These are phyloP conservation scores for Escallonia herrerae DNA, from an alignment of 129 eudicot genomes.

Conservation along the genomic window DNA sequence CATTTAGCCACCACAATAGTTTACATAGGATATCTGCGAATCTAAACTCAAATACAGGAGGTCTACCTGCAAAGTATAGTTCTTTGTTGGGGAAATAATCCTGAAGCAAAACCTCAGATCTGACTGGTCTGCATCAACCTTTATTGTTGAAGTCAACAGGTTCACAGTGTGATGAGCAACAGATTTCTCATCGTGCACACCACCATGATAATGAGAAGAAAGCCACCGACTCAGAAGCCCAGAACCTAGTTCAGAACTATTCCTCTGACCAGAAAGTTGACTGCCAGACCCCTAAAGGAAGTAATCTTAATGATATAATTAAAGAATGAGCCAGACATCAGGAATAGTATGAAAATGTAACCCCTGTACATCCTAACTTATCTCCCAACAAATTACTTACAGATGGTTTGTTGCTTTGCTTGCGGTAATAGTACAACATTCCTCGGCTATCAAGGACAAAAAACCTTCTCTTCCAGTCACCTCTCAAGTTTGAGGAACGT, in stretches of 20 bases:
- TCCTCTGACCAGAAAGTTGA: slow-evolving; percentile 85
- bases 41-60: slow-evolving; percentile 4
- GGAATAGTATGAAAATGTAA: neutral
- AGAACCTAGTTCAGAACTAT: slow-evolving; percentile 95
- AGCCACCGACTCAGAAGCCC: slow-evolving; percentile 98
- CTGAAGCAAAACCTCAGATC: slow-evolving; percentile 94
- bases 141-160: slow-evolving; percentile 89
- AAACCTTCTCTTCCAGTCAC: slow-evolving; percentile 95
- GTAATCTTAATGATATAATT: neutral
- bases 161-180: slow-evolving; percentile 98
- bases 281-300: slow-evolving; percentile 59
- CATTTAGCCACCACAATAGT: neutral
- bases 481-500: slow-evolving; percentile 83
- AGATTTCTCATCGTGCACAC: slow-evolving; percentile 94
- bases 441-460: slow-evolving; percentile 96
- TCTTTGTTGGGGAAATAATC: slow-evolving; percentile 93
- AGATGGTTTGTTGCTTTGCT: slow-evolving; percentile 82
- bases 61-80: slow-evolving; percentile 81
- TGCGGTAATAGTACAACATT: slow-evolving; percentile 88
- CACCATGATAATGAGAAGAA: slow-evolving; percentile 88
- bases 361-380: neutral
- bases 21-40: neutral
- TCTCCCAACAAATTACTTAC: slow-evolving; percentile 30
- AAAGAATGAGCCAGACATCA: neutral
- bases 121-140: slow-evolving; percentile 96